Conservation (phyloP, 352 stramenopile species). For the Phytophthora meadii region DNA sequence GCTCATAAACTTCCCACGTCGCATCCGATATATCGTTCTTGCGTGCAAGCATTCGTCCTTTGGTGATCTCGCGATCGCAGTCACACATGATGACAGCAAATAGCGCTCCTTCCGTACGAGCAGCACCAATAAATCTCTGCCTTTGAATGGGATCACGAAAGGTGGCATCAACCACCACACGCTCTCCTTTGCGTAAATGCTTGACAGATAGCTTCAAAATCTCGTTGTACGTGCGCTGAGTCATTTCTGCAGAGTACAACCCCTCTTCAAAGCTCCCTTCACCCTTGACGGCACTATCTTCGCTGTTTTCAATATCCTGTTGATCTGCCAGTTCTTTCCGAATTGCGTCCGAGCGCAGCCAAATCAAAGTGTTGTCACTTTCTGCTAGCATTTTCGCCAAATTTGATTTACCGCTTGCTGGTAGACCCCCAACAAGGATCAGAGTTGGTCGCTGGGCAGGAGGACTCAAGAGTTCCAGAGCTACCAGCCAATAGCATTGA, state of each 20-base stretch:
- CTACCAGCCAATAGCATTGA: slow-evolving; percentile 72
- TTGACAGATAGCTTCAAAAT: slow-evolving; percentile 47
- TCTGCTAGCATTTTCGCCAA: slow-evolving; percentile 61
- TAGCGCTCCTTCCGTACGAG: slow-evolving; percentile 55
- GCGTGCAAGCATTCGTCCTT: slow-evolving; percentile 62
- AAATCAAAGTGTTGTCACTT: slow-evolving; percentile 49
- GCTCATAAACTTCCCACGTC: slow-evolving; percentile 72
- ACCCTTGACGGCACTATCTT: slow-evolving; percentile 8
- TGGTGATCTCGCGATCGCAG: slow-evolving; percentile 76
- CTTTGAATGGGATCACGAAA: slow-evolving; percentile 59
- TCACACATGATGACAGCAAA: slow-evolving; percentile 66
- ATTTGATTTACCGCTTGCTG: slow-evolving; percentile 72
- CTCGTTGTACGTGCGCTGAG: slow-evolving; percentile 70
- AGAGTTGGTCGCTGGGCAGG: slow-evolving; percentile 54
- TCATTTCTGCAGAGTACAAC: slow-evolving; percentile 67
- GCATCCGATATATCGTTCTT: slow-evolving; percentile 71
- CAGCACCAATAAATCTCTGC: slow-evolving; percentile 48
- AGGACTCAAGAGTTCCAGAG: slow-evolving; percentile 56
- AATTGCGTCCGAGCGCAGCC: slow-evolving; percentile 69
- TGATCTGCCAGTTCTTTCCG: slow-evolving; percentile 60
- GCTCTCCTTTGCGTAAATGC: slow-evolving; percentile 53
- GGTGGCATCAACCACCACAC: slow-evolving; percentile 68
- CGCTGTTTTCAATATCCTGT: slow-evolving; percentile 10
- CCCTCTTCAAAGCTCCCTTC: slow-evolving; percentile 60
- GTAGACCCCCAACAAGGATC: slow-evolving; percentile 63